A percentile compares a stretch with the other conserved stretches of the same genome.
These are phyloP conservation scores for Picochlorum sp. DNA, from an alignment of 139 green algal genomes.

Conservation along the genomic window DNA sequence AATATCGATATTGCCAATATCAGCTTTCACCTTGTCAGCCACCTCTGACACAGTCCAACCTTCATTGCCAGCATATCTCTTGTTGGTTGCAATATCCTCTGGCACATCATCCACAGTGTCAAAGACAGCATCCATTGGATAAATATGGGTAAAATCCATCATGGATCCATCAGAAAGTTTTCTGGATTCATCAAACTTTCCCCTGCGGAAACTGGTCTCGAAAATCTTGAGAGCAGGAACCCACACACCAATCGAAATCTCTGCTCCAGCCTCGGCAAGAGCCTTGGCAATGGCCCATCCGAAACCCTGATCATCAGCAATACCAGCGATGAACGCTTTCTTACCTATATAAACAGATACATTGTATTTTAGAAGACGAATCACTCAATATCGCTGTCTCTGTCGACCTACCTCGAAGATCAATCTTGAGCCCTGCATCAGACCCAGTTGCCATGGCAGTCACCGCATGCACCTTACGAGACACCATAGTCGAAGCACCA, in stretches of 20 bases:
- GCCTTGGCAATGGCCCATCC: constrained; percentile 95
- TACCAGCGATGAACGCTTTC: constrained; percentile 95
- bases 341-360: constrained; percentile 65
- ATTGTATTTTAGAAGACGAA: background rate
- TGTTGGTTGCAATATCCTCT: constrained; percentile 88
- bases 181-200: constrained; percentile 93
- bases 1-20: constrained; percentile 91
- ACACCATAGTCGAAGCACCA: background rate
- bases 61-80: constrained; percentile 75
- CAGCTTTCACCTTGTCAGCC: constrained; percentile 66
- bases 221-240: constrained; percentile 97
- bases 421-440: constrained; percentile 44
- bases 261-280: constrained; percentile 85
- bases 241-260: constrained; percentile 96
- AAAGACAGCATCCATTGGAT: constrained; percentile 98
- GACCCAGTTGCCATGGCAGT: background rate
- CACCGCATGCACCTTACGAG: background rate
- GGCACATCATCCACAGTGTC: constrained; percentile 92
- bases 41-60: constrained; percentile 85
- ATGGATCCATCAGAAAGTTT: constrained; percentile 84
- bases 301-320: constrained; percentile 97
- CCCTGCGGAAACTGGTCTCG: constrained; percentile 72
- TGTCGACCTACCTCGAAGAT: constrained; percentile 44
- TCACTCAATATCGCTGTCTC: constrained; percentile 1
- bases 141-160: constrained; percentile 92